A percentile compares a stretch with the other conserved stretches of the same genome.
phyloP scores from a whole-genome alignment of 352 stramenopile species.

The Globisporangium iwayamae region DNA sequence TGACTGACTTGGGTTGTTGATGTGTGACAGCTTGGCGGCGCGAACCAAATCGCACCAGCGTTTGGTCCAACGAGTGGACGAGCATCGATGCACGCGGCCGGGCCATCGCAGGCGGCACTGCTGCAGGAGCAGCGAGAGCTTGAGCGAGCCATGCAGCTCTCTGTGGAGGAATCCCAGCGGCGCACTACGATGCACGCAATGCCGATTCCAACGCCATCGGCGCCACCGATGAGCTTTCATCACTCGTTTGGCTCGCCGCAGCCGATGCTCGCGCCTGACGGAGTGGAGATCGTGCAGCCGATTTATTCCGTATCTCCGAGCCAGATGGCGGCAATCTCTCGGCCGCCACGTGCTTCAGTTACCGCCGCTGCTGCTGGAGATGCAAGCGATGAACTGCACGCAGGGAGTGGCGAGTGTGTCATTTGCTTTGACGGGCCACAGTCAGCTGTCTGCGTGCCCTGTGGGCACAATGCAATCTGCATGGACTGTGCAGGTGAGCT shows the following conservation, averaged over 20 bases:
- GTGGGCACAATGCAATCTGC: constrained; percentile 85
- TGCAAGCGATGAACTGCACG: constrained; percentile 8
- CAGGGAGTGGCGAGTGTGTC: constrained; percentile 49
- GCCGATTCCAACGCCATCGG: constrained; percentile 23
- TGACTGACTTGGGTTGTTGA: not conserved
- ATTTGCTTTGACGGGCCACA: constrained; percentile 83
- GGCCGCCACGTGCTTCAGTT: not conserved
- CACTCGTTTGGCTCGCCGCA: constrained; percentile 29
- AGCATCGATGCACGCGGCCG: constrained; percentile 4
- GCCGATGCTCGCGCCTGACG: constrained; percentile 52
- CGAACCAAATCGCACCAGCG: constrained; percentile 24
- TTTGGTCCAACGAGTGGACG: constrained; percentile 14
- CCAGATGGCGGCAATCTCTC: not conserved
- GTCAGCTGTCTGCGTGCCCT: constrained; percentile 74
- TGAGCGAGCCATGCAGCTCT: constrained; percentile 53
- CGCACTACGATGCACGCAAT: constrained; percentile 1
- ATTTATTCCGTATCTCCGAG: constrained; percentile 15
- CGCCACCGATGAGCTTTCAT: constrained; percentile 28
- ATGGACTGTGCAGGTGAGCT: constrained; percentile 75
- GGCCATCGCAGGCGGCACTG: constrained; percentile 16
- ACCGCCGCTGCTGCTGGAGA: not conserved
- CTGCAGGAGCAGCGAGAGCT: constrained; percentile 58
- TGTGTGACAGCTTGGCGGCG: constrained; percentile 17
- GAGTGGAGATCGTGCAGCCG: constrained; percentile 78
- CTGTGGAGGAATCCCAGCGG: constrained; percentile 46